Conservation (phyloP, 148 eudicot genomes). For the Cornus suecica region DNA sequence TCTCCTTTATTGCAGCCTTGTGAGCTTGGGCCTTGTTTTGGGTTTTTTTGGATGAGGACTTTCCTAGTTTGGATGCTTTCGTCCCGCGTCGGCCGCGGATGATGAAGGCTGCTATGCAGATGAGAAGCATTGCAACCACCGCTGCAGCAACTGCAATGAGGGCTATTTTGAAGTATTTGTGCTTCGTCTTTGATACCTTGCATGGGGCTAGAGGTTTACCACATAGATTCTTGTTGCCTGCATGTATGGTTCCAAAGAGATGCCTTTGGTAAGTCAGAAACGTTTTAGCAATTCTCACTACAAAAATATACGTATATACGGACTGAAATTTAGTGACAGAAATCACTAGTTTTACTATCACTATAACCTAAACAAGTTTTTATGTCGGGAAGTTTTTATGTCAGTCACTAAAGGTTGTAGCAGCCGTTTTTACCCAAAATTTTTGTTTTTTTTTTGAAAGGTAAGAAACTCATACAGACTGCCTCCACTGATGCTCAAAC, state of each 20-base stretch:
- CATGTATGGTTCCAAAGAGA: constrained; percentile 24
- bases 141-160: constrained; percentile 1
- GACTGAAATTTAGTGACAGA: too few relatives aligned
- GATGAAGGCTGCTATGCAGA: not conserved
- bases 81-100: not conserved
- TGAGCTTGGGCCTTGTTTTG: not conserved
- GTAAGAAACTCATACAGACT: too few relatives aligned
- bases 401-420: too few relatives aligned
- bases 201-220: constrained; percentile 37
- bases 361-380: too few relatives aligned
- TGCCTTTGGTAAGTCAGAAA: not conserved
- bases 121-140: constrained; percentile 5
- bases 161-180: not conserved
- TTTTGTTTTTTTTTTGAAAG: too few relatives aligned
- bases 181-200: constrained; percentile 17
- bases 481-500: too few relatives aligned
- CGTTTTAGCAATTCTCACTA: too few relatives aligned
- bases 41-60: not conserved
- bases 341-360: too few relatives aligned
- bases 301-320: too few relatives aligned
- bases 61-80: not conserved
- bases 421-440: too few relatives aligned
- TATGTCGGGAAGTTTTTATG: too few relatives aligned
- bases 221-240: constrained; percentile 30
- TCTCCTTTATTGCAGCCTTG: not conserved